Conservation (phyloP, 2,329 filamentous ascomycete genomes). For the Scleromitrula shiraiana region DNA sequence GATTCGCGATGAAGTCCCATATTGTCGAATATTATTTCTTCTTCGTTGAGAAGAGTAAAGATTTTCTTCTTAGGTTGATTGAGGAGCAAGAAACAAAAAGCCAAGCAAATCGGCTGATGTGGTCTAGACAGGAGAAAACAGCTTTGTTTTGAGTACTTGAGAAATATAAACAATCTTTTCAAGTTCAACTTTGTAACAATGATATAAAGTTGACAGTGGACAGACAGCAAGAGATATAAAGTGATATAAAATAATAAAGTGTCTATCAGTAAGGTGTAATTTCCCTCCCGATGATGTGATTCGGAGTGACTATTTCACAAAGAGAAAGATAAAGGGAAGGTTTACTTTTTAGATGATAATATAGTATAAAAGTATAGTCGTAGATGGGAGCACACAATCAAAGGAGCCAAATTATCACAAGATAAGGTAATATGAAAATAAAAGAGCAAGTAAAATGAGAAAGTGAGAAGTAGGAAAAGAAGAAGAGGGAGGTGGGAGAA, state of each 20-base stretch:
- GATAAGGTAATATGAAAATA: not conserved
- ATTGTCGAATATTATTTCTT: slow-evolving; percentile 6
- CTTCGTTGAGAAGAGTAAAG: not conserved
- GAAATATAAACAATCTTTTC: not conserved
- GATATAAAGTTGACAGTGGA: not conserved
- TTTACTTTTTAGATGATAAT: not conserved
- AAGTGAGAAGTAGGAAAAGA: not conserved
- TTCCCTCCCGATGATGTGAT: slow-evolving; percentile 5
- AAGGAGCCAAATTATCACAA: not conserved
- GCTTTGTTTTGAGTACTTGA: not conserved
- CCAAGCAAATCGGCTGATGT: no score
- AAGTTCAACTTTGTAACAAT: not conserved
- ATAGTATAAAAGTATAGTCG: not conserved
- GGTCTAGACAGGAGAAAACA: not conserved
- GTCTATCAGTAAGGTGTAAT: slow-evolving; percentile 4
- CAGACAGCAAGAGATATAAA: not conserved
- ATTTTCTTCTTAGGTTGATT: not conserved
- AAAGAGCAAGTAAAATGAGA: not conserved
- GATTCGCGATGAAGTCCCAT: slow-evolving; percentile 25
- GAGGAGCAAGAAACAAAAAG: not conserved
- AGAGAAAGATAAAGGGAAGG: not conserved
- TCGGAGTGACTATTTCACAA: not conserved
- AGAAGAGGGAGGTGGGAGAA: not conserved
- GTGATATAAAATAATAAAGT: not conserved
- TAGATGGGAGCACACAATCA: not conserved